Evolutionary conservation across 768 basidiomycete genomes (phyloP).

Genomic region (Suillus americanus): DNA sequence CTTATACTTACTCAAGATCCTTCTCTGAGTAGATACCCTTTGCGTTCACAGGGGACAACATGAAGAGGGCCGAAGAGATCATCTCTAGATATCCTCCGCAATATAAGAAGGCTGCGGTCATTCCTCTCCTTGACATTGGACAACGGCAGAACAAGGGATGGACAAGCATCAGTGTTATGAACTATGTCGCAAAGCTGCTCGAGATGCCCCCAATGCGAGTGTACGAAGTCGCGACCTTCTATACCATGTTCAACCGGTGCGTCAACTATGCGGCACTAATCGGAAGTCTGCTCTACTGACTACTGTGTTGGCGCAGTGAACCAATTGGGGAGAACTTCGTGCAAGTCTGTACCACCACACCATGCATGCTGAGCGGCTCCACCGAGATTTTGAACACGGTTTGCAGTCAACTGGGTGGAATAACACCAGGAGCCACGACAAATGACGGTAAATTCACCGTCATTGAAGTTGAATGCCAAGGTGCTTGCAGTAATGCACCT

Average conservation of each 20-base stretch:
- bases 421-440: conserved; percentile 91
- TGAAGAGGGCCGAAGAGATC: conserved; percentile 84
- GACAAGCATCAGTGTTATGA: conserved; percentile 99
- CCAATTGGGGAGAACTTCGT: conserved; percentile 94
- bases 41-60: conserved; percentile 77
- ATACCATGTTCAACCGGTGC: conserved; percentile 99
- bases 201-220: conserved; percentile 98
- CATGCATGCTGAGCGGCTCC: conserved; percentile 94
- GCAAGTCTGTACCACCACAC: conserved; percentile 98
- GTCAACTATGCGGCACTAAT: conserved; percentile 17
- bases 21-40: conserved; percentile 72
- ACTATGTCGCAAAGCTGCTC: conserved; percentile 90
- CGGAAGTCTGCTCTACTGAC: conserved; percentile 2
- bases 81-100: conserved; percentile 93
- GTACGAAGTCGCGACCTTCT: conserved; percentile 99
- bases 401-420: conserved; percentile 76
- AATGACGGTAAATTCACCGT: conserved; percentile 96
- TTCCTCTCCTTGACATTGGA: conserved; percentile 93
- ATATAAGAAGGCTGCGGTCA: conserved; percentile 98
- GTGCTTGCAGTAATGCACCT: conserved; percentile 96
- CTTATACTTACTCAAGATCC: neutral
- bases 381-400: conserved; percentile 87
- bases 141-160: conserved; percentile 98
- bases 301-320: conserved; percentile 51
- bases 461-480: conserved; percentile 97